Conservation (phyloP, 2,329 filamentous ascomycete genomes). For the Claviceps purpurea region DNA sequence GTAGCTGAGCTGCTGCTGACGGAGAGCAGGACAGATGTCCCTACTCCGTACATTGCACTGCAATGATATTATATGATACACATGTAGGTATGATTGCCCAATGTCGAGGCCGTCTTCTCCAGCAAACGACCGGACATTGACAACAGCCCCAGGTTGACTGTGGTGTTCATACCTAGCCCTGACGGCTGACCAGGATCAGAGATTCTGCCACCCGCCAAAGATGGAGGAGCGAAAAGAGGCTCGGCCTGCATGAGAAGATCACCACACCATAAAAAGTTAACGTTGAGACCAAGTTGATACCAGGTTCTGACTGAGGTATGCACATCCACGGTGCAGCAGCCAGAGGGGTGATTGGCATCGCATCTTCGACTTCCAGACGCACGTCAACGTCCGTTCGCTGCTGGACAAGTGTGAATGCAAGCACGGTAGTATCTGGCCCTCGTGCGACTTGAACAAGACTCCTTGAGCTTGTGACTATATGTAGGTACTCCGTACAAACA, state of each 20-base stretch:
- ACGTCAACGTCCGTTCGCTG: neutral
- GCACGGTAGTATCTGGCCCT: neutral
- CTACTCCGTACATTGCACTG: no score
- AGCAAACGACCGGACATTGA: neutral
- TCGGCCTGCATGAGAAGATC: neutral
- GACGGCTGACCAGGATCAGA: neutral
- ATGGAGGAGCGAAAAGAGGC: neutral
- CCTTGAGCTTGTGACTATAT: no score
- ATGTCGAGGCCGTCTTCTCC: neutral
- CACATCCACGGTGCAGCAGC: neutral
- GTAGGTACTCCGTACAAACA: no score
- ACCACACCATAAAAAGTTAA: neutral
- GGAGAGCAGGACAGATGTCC: neutral
- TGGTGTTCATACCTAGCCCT: no score
- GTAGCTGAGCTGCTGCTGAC: neutral
- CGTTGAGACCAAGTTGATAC: no score
- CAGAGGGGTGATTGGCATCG: no score
- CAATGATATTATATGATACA: neutral
- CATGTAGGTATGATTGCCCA: neutral
- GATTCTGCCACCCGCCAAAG: neutral
- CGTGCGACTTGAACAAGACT: no score
- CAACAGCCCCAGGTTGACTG: neutral
- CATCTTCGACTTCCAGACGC: no score
- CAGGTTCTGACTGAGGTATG: neutral
- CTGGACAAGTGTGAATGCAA: neutral